phyloP scores from a whole-genome alignment of 2,329 filamentous ascomycete genomes.

The Fusarium secorum region DNA sequence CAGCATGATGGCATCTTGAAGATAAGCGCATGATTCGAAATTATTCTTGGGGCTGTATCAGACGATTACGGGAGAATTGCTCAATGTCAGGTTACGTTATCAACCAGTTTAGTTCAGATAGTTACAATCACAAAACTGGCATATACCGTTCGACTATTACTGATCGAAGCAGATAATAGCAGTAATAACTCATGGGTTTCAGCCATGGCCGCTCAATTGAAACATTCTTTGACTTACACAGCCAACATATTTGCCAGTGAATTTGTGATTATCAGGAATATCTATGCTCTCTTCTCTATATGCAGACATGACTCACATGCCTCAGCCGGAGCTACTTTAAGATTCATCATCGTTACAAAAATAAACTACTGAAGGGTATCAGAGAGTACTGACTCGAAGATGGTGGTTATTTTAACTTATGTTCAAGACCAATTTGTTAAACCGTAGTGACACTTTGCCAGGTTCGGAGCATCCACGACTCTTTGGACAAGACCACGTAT shows the following conservation, averaged over 20 bases:
- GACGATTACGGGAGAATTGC: not conserved
- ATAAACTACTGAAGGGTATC: too few species aligned
- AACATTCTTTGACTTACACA: not conserved
- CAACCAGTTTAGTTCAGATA: not conserved
- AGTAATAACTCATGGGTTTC: not conserved
- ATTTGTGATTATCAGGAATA: not conserved
- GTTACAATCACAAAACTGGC: not conserved
- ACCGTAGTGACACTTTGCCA: not conserved
- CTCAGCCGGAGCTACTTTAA: fast-evolving
- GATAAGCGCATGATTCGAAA: not conserved
- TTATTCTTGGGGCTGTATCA: not conserved
- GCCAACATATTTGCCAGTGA: not conserved
- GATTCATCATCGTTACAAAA: not conserved
- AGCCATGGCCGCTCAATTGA: not conserved
- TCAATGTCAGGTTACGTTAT: not conserved
- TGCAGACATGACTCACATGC: not conserved
- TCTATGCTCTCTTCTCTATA: too few species aligned
- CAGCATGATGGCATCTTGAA: not conserved
- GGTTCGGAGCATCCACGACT: not conserved
- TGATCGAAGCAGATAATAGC: too few species aligned
- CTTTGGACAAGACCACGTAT: too few species aligned
- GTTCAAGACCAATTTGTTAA: not conserved
- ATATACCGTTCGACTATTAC: fast-evolving
- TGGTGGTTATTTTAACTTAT: not conserved
- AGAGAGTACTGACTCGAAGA: not conserved